Evolutionary conservation across 1,139 yeast species (phyloP).

Genomic region (Hansenula anomala): DNA sequence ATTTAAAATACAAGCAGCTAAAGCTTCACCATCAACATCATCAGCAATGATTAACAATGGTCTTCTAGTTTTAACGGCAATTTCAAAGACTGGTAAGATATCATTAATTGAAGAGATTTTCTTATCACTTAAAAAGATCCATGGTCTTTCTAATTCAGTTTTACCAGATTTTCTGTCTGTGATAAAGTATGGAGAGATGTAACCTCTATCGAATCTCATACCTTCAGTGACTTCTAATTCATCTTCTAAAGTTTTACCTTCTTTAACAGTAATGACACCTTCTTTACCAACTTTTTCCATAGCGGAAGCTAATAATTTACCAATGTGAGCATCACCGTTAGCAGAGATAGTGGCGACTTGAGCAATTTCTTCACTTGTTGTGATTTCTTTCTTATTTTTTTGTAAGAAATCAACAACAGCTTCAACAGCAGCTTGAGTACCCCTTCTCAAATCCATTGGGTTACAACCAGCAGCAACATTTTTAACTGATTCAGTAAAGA

Average conservation of each 20-base stretch:
- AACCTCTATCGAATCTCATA: constrained; percentile 99
- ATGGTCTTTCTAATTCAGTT: constrained; percentile 96
- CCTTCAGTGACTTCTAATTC: constrained; percentile 98
- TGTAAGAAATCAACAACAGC: constrained; percentile 89
- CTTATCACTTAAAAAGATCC: constrained; percentile 87
- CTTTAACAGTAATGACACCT: constrained; percentile 98
- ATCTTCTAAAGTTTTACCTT: constrained; percentile 95
- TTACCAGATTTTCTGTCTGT: constrained; percentile 96
- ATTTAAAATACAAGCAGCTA: constrained; percentile 98
- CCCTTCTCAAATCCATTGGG: constrained; percentile 99
- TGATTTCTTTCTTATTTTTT: constrained; percentile 90
- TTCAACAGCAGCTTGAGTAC: constrained; percentile 97
- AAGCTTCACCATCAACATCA: constrained; percentile 97
- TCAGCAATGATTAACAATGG: constrained; percentile 94
- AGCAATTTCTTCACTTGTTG: constrained; percentile 95
- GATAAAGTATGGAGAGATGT: constrained; percentile 95
- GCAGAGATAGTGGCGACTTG: constrained; percentile 99
- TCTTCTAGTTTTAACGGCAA: constrained; percentile 92
- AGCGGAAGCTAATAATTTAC: constrained; percentile 89
- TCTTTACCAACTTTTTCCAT: constrained; percentile 99
- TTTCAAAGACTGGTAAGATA: constrained; percentile 88
- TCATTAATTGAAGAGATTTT: constrained; percentile 92
- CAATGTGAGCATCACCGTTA: constrained; percentile 94
- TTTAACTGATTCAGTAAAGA: constrained; percentile 95
- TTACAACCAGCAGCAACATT: constrained; percentile 99